Evolutionary conservation across 768 basidiomycete species (phyloP).

Genomic region (Leccinum incarnatum): DNA sequence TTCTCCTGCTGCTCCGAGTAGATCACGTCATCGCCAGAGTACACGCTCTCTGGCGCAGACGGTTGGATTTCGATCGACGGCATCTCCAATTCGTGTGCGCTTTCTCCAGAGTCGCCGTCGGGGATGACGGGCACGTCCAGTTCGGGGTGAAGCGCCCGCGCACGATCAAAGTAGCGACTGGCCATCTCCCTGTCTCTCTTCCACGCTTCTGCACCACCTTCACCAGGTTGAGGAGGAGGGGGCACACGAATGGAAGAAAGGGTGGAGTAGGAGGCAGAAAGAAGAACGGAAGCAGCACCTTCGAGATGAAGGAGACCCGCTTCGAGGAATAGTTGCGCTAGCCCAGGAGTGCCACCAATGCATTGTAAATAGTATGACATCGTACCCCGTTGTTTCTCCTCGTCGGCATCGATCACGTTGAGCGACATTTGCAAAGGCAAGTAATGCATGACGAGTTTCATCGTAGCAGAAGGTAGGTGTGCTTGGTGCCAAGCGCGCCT

Average conservation of each 20-base stretch:
- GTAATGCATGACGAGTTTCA: slow-evolving; percentile 74
- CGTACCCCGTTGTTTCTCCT: slow-evolving; percentile 49
- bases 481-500: slow-evolving; percentile 85
- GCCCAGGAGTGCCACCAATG: slow-evolving; percentile 61
- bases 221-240: slow-evolving; percentile 44
- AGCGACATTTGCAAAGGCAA: slow-evolving; percentile 53
- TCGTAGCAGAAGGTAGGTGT: slow-evolving; percentile 70
- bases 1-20: slow-evolving; percentile 32
- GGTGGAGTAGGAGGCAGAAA: slow-evolving; percentile 72
- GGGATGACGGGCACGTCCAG: slow-evolving; percentile 72
- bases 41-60: slow-evolving; percentile 26
- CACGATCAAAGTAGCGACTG: slow-evolving; percentile 68
- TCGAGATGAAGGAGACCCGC: slow-evolving; percentile 81
- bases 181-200: slow-evolving; percentile 71
- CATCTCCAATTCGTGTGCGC: slow-evolving; percentile 56
- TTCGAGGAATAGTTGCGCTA: slow-evolving; percentile 76
- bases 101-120: slow-evolving; percentile 35
- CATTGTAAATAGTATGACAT: slow-evolving; percentile 60
- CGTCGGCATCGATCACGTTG: slow-evolving; percentile 32
- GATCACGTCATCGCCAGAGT: slow-evolving; percentile 25
- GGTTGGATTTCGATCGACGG: slow-evolving; percentile 56
- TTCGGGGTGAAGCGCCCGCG: slow-evolving; percentile 53
- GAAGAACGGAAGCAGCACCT: slow-evolving; percentile 68
- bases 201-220: slow-evolving; percentile 70
- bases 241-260: slow-evolving; percentile 76